Percentiles rank a stretch among this genome's conserved stretches.
Evolutionary conservation across 2,329 filamentous ascomycete genomes (phyloP).

Genomic region (Penicillium hesseltinei): DNA sequence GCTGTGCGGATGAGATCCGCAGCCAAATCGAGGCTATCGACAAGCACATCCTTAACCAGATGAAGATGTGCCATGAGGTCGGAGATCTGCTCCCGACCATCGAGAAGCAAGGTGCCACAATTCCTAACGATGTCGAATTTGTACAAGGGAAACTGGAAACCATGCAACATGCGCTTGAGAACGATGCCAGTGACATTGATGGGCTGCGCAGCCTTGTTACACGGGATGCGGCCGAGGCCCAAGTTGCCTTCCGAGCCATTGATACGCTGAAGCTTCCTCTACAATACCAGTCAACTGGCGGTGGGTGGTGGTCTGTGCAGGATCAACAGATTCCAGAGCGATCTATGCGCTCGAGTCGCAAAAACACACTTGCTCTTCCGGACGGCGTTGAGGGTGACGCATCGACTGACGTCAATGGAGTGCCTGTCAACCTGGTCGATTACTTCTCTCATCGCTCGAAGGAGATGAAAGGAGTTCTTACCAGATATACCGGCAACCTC

Average conservation of each 20-base stretch:
- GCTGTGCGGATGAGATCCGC: slow-evolving; percentile 79
- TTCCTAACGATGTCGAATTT: slow-evolving; percentile 65
- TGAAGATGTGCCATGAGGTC: slow-evolving; percentile 69
- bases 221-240: slow-evolving; percentile 67
- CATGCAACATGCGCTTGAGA: slow-evolving; percentile 61
- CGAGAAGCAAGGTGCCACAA: slow-evolving; percentile 60
- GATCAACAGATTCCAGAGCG: slow-evolving; percentile 42
- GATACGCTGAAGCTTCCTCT: slow-evolving; percentile 71
- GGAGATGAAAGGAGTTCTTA: slow-evolving; percentile 59
- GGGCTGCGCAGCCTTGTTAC: slow-evolving; percentile 57
- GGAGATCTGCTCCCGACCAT: slow-evolving; percentile 68
- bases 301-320: slow-evolving; percentile 42
- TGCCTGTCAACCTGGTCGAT: slow-evolving; percentile 59
- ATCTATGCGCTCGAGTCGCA: slow-evolving; percentile 40
- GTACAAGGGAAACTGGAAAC: slow-evolving; percentile 61
- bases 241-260: slow-evolving; percentile 69
- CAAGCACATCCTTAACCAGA: slow-evolving; percentile 74
- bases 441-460: slow-evolving; percentile 64
- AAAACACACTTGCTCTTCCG: slow-evolving; percentile 48
- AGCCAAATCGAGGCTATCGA: slow-evolving; percentile 76
- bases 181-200: slow-evolving; percentile 61
- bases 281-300: slow-evolving; percentile 56
- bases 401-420: slow-evolving; percentile 48
- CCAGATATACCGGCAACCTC: slow-evolving; percentile 58
- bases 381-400: slow-evolving; percentile 45